phyloP scores from a whole-genome alignment of 1,284 basidiomycete species.

The Irpex sp. region DNA sequence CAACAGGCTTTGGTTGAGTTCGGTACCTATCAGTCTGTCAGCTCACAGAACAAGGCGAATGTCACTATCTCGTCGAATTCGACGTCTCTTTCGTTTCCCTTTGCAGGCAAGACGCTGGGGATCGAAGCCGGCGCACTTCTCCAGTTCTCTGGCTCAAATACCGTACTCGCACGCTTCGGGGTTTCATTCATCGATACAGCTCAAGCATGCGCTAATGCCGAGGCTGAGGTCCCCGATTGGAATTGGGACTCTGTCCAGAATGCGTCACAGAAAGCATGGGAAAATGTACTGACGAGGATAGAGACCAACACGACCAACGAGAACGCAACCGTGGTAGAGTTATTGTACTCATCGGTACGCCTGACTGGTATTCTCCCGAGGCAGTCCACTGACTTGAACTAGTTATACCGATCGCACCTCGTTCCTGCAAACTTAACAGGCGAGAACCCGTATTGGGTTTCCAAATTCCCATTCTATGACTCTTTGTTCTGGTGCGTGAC shows the following conservation, averaged over 20 bases:
- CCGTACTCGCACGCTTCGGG: conserved; percentile 40
- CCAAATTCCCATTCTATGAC: conserved; percentile 41
- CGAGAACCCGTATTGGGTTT: conserved; percentile 31
- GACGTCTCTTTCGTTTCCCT: conserved; percentile 34
- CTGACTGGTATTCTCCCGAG: too few species aligned
- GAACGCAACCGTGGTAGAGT: conserved; percentile 38
- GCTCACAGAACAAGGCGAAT: conserved; percentile 29
- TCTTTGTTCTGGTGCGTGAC: conserved; percentile 40
- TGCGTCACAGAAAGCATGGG: conserved; percentile 38
- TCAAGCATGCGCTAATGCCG: conserved; percentile 45
- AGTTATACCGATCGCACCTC: conserved; percentile 48
- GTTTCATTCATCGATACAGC: conserved; percentile 40
- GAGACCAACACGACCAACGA: conserved; percentile 33
- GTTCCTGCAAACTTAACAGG: conserved; percentile 49
- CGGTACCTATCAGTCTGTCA: conserved; percentile 38
- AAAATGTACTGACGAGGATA: conserved; percentile 38
- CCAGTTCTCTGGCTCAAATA: conserved; percentile 27
- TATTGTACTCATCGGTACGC: conserved; percentile 44
- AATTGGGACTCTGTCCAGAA: conserved; percentile 38
- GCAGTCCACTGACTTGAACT: neutral
- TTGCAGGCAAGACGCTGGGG: conserved; percentile 29
- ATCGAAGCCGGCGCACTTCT: conserved; percentile 44
- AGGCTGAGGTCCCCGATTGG: conserved; percentile 42
- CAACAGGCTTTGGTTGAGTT: conserved; percentile 23
- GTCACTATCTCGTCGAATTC: conserved; percentile 30